Base-by-base conservation (phyloP, 345 rosid genomes). In the Gossypium turneri region DNA sequence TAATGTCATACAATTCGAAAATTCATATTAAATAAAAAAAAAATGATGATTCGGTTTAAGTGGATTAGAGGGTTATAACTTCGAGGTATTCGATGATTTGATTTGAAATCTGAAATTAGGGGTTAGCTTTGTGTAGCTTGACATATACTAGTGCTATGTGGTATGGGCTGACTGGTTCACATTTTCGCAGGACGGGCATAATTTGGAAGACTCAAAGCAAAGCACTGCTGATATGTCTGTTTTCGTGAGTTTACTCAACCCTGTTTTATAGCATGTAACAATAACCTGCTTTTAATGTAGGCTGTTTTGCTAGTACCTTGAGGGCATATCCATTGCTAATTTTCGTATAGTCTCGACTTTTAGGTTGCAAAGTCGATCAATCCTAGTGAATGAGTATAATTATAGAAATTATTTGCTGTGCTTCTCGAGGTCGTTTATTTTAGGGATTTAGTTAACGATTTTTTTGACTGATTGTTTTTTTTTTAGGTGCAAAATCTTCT, bases 401-500 rank as follows among this genome's bases (percentile, higher is more conserved):
- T 51, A 10, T 57, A 16, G 24, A 34, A 22, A 67, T 45, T 47
- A 47, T 67, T 67, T 67, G 55, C 68, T 43, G 34, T 43, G 45
- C 9, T 65, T 76, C 43, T 68, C 65, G 13, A 0, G 29, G 51
- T 27, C 17, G 41, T 70, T 56, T 56, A 29, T 22, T 11, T 16
- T 2, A 41, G 50, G 45, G 44, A 50, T 44, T 67, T 48, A 41
- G 1, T n/a, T 73, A 15, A 64, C 6, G 11, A 75, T 11, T 61
- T 44, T 57, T 73, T 75, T 69, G 45, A 7, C 12, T 72, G 50
- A 17, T 72, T 29, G 34, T 29, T 4, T 34, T 4, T 72, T 75
- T 82, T 81, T 75, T 85, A 90, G 93, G 90, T 90, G 77, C 88
- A 87, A 81, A 84, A 82, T 80, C 88, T 92, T 81, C 95, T 89